Base-by-base conservation (phyloP, 148 eudicot genomes). In the Selenicereus undatus region DNA sequence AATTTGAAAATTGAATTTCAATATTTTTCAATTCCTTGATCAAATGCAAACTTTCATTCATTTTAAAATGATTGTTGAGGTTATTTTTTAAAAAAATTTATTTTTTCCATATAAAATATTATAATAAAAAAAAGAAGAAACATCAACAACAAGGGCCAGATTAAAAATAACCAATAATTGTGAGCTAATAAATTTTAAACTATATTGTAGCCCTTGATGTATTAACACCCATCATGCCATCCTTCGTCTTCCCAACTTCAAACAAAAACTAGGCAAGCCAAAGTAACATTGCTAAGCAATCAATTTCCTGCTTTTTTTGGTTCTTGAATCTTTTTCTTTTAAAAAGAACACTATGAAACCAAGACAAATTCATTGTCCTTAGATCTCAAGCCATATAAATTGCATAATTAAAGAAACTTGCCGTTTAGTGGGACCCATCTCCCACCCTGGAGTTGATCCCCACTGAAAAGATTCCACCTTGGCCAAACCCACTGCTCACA, bases 391-490 rank as follows among this genome's bases (percentile, higher is more conserved):
- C 21, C 14, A 73, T 24, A 43, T 21, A 43, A 39, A 39, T 22
- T 8, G 42, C 5, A 17, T 5, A 71, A 39, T 17, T 11, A 20
- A 35, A 42, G 48, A 73, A 13, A 22, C 5, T 5, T 73, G 14
- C 14, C 43, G 75, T 26, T 27, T 11, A 11, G 48, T 78, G 58
- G 73, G 73, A 42, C 80, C 73, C 73, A 43, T n/a, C 14, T 62
- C 11, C 20, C 21, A 20, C 62, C n/a, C 18, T 60, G 30, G 11
- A 39, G 16, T 45, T 77, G 72, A 26, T 66, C n/a, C 80, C 73
- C 54, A 48, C 27, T 24, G 16, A 32, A 66, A 78, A 78, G 58
- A 78, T 78, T 78, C 80, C 58, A 78, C n/a, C 80, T 43, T 78
- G 65, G 58, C 80, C 60, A 43, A 29, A 17, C 75, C 24, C 36